Evolutionary conservation across 2,329 filamentous ascomycete species (phyloP).

Genomic region (Fusarium tanahbumbuense): DNA sequence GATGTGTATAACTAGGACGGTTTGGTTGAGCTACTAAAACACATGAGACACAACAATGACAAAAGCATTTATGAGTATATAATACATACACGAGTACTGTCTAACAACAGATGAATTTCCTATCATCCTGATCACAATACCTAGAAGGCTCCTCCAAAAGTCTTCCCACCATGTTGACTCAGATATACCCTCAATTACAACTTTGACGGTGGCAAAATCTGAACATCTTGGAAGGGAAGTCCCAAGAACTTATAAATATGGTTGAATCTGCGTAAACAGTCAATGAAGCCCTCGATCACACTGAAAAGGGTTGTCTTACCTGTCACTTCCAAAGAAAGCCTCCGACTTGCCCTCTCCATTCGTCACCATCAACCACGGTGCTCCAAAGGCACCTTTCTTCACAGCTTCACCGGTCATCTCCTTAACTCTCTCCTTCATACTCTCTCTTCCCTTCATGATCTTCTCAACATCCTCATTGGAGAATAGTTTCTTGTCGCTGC

Average conservation of each 20-base stretch:
- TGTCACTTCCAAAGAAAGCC: constrained; percentile 82
- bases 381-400: constrained; percentile 77
- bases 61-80: not conserved
- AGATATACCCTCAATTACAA: constrained; percentile 43
- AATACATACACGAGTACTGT: not conserved
- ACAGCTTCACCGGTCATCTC: constrained; percentile 70
- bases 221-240: constrained; percentile 68
- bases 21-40: not conserved
- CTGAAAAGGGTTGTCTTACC: constrained; percentile 51
- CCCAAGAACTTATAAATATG: constrained; percentile 76
- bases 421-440: constrained; percentile 61
- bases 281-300: not conserved
- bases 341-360: constrained; percentile 68
- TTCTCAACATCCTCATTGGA: constrained; percentile 61
- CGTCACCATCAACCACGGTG: constrained; percentile 79
- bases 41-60: constrained; percentile 2
- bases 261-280: constrained; percentile 64
- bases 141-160: not conserved
- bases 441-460: constrained; percentile 66
- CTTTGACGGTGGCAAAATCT: constrained; percentile 51
- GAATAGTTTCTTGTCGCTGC: constrained; percentile 56
- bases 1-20: constrained; percentile 8
- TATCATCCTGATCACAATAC: not conserved
- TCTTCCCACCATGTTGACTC: not conserved
- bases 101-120: not conserved